A percentile compares a stretch with the other conserved stretches of the same genome.
Conservation (phyloP, 1,139 yeast genomes). For the Magnusiomyces paraingens region DNA sequence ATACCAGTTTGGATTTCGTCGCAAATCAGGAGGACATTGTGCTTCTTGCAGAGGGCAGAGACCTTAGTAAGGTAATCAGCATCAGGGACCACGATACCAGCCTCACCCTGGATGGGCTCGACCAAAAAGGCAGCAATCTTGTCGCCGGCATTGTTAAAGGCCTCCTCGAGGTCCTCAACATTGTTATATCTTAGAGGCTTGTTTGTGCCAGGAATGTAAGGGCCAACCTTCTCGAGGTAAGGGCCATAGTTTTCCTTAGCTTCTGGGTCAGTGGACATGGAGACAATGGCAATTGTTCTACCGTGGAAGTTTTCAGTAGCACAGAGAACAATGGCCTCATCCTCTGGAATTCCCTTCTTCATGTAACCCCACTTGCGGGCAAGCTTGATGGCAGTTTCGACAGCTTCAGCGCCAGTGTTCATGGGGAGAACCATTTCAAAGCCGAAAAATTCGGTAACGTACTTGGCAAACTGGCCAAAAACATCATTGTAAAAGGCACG, state of each 20-base stretch:
- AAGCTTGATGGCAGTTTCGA: constrained; percentile 86
- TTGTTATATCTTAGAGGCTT: constrained; percentile 37
- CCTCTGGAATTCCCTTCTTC: constrained; percentile 73
- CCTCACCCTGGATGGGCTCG: constrained; percentile 98
- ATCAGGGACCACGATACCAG: constrained; percentile 95
- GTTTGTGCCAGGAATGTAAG: constrained; percentile 54
- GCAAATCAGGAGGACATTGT: constrained; percentile 83
- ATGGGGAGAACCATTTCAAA: constrained; percentile 94
- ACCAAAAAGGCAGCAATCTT: constrained; percentile 84
- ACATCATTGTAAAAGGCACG: constrained; percentile 91
- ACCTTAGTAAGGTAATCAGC: constrained; percentile 69
- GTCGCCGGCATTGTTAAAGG: constrained; percentile 79
- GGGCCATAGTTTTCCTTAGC: constrained; percentile 91
- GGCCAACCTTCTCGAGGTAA: constrained; percentile 76
- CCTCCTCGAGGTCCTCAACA: constrained; percentile 80
- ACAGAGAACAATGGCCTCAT: constrained; percentile 81
- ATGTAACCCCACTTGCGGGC: constrained; percentile 98
- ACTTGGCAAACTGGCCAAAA: constrained; percentile 83
- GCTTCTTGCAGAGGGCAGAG: constrained; percentile 65
- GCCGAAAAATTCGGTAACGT: constrained; percentile 78
- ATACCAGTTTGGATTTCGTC: constrained; percentile 98
- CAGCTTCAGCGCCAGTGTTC: constrained; percentile 99
- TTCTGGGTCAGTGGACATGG: constrained; percentile 94
- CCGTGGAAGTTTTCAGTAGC: constrained; percentile 94
- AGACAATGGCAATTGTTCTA: constrained; percentile 88